Evolutionary conservation across 2,329 filamentous ascomycete genomes (phyloP), one percentile per base, ranked within the genome.

Genomic region (Xylaria sp.): DNA sequence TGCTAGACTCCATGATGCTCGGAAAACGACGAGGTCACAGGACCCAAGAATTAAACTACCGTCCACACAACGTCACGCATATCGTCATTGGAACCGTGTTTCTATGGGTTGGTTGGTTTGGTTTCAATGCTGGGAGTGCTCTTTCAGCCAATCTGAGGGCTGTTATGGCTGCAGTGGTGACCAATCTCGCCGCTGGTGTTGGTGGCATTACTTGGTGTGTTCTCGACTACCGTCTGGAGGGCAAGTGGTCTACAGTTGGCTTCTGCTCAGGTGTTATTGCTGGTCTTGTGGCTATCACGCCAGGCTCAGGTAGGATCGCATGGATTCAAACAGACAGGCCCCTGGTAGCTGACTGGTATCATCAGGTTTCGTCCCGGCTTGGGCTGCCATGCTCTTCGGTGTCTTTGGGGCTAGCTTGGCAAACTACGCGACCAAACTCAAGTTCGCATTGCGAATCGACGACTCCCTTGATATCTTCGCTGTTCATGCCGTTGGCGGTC

Each of bases 21-120:
- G 92, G 92, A 70, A 94, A 92, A 77, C 83, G 91, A 64, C 82
- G 87, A 62, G 91, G 91, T 19, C 90, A 95, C 72, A 90, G 90
- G 54, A 95, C 91, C 34, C 88, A 92, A 71, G 90, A 93, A 73
- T 80, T 96, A 68, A 95, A 95, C 77, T 96, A 93, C 75, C 88
- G 92, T 54, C 92, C 92, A 8, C 92, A 96, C 78, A 96, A 96
- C 69, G 91, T 95, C 52, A 94, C 91, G 3, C 90, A 95, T 73
- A 92, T 96, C 67, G 91, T 96, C 55, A 89, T 95, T 58, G 92
- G 92, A 35, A 96, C 92, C 2, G 91, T 96, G 52, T 96, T 96
- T 76, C 85, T 96, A 13, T 96, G 92, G 91, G 89, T 96, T 13
- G 92, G 92, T 57, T 96, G 91, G 92, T 95, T 96, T 70, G 92